Conservation (phyloP, 2,329 filamentous ascomycete species). For the Ophiosphaerella herpotricha region DNA sequence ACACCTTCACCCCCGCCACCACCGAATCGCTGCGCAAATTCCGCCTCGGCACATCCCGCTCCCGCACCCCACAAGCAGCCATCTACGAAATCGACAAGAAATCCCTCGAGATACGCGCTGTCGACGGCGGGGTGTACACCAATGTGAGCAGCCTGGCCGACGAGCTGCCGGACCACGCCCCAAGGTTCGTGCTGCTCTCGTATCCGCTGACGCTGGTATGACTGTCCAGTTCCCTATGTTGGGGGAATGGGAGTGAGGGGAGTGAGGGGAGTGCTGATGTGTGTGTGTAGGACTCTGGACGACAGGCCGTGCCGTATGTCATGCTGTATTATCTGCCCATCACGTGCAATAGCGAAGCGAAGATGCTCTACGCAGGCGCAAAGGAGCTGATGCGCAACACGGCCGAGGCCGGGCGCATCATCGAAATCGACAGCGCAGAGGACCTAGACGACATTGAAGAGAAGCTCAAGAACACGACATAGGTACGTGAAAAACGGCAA, state of each 20-base stretch:
- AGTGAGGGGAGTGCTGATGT: no score
- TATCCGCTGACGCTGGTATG: constrained; percentile 85
- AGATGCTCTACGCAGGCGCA: constrained; percentile 94
- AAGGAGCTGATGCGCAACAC: constrained; percentile 69
- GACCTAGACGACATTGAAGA: constrained; percentile 82
- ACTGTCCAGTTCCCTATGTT: no score
- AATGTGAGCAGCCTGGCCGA: constrained; percentile 81
- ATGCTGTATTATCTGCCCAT: constrained; percentile 92
- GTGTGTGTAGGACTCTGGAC: constrained; percentile 70
- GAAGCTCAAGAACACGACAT: constrained; percentile 54
- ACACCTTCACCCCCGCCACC: constrained; percentile 89
- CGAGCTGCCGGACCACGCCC: constrained; percentile 89
- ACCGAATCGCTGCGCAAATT: constrained; percentile 93
- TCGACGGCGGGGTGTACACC: constrained; percentile 80
- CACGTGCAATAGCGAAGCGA: constrained; percentile 82
- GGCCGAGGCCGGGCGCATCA: constrained; percentile 77
- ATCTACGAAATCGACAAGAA: constrained; percentile 80
- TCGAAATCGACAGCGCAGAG: constrained; percentile 81
- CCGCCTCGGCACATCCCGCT: constrained; percentile 77
- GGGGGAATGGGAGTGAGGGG: no score
- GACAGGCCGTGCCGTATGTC: constrained; percentile 88
- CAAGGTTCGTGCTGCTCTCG: constrained; percentile 86
- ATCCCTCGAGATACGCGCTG: constrained; percentile 85
- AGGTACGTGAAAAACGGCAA: no score
- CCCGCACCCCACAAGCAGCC: no score